phyloP scores from a whole-genome alignment of 2,329 filamentous ascomycete genomes.

The Penicillium brevicompactum region DNA sequence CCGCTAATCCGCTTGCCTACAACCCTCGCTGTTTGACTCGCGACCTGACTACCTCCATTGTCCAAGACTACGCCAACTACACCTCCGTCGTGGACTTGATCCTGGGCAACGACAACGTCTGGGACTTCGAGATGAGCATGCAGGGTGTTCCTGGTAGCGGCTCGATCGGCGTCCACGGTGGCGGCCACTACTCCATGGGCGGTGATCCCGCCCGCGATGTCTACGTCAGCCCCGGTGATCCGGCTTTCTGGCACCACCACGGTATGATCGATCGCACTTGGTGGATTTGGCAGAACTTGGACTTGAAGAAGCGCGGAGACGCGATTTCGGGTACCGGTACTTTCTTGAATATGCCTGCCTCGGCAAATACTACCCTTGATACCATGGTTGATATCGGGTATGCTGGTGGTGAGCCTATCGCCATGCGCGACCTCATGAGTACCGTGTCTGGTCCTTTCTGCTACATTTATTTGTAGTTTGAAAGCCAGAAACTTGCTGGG shows the following conservation, averaged over 20 bases:
- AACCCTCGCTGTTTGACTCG: constrained; percentile 35
- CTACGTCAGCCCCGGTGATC: constrained; percentile 50
- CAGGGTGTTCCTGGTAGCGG: constrained; percentile 40
- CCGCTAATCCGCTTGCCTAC: constrained; percentile 25
- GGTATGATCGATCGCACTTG: constrained; percentile 51
- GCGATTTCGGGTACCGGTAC: constrained; percentile 49
- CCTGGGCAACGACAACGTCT: constrained; percentile 25
- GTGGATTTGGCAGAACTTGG: constrained; percentile 55
- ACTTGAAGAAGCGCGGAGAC: constrained; percentile 38
- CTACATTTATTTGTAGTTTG: constrained; percentile 44
- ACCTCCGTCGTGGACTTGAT: constrained; percentile 25
- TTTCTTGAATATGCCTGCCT: constrained; percentile 47
- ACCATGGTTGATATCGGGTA: constrained; percentile 44
- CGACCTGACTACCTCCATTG: constrained; percentile 26
- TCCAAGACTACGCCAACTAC: constrained; percentile 24
- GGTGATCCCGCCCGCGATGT: constrained; percentile 51
- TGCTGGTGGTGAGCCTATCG: constrained; percentile 35
- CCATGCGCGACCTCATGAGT: constrained; percentile 44
- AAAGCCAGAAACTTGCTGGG: not conserved
- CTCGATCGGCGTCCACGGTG: constrained; percentile 47
- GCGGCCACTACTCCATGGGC: constrained; percentile 50
- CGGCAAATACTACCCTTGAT: constrained; percentile 49
- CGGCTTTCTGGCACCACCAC: constrained; percentile 53
- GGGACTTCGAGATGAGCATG: constrained; percentile 40
- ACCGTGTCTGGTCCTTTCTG: constrained; percentile 51